Evolutionary conservation across 108 stramenopile species (phyloP), one percentile per base, ranked within the genome.

Genomic region (Skeletonema menzelii): DNA sequence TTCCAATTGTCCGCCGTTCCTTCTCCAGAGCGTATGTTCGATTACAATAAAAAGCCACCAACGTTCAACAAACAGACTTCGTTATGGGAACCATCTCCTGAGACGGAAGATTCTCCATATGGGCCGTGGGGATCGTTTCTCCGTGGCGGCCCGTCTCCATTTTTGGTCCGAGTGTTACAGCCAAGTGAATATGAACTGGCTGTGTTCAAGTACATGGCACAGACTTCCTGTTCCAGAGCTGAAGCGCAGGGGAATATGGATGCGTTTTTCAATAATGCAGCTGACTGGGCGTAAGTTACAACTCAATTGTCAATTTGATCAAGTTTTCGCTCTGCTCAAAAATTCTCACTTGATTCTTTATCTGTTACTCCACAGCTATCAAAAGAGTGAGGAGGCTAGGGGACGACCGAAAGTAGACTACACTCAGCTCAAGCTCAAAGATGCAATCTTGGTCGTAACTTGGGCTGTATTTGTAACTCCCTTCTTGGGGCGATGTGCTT

Each of bases 191-290:
- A 86, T 44, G 85, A 86, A 30, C 85, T 84, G 38, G 79, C 65
- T 7, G 83, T 86, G n/a, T 59, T 76, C 1, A 81, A 86, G 32
- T 83, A 76, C 76, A 86, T 86, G 82, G 70, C 80, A 17, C 59
- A 81, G 19, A 49, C 42, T 10, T 37, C 38, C 4, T 67, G 70
- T 19, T 53, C 53, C 27, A 61, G 85, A 12, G 44, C 47, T 2
- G 85, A 84, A 59, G 85, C 85, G 11, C 79, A 80, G 59, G 85
- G 85, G 13, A 86, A 86, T 56, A 83, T 86, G 74, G 85, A 86
- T 67, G 85, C 85, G 1, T 83, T 82, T 38, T 46, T 85, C 6
- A 61, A 82, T 12, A 86, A 86, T 76, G 65, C 79, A 14, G 55
- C 73, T 27, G 86, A 87, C 76, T 90, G 88, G 88, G 83, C 85